Evolutionary conservation across 352 stramenopile species (phyloP), one percentile per base, ranked within the genome.

Genomic region (Pythium aquatile): DNA sequence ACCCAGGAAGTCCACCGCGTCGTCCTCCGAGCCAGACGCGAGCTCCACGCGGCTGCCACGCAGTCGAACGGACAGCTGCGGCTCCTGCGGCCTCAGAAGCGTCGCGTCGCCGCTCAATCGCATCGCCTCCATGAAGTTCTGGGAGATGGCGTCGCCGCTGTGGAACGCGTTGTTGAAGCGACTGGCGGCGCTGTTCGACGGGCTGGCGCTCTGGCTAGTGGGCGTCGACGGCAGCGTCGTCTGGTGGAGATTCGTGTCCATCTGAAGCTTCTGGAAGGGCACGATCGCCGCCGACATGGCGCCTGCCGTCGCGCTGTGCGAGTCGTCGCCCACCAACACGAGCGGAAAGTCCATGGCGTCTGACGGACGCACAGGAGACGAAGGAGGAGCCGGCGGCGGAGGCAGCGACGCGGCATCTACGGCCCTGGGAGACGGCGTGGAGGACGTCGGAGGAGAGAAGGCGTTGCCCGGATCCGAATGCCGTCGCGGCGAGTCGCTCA

Each of bases 181-280:
- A 5, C 40, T 35, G n/a, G 37, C 28, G 5, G 35, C 46, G 10
- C 32, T 57, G 40, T 61, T 72, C 8, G 59, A 63, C 17, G 65
- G 58, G 47, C 65, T 65, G 42, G 17, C 51, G 46, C 32, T 49
- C 11, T 42, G 47, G n/a, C 13, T 70, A 9, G 28, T 39, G 6
- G 26, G 39, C 24, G 47, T 54, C 6, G 67, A 58, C 8, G 85
- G 85, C 24, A 93, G 63, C 60, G 78, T 79, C 42, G 85, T 93
- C 52, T 85, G 71, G 63, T 93, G 78, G 47, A 93, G 63, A 56
- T 93, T 85, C 40, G 85, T 93, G 63, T 93, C 81, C 40, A 93
- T 72, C 39, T 81, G 81, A 1, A 93, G 73, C 61, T 93, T 91
- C 67, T 93, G 85, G 72, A 93, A 93, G 26, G 85, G 82, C 49